Conservation (phyloP, 2,329 filamentous ascomycete genomes). For the Paecilomyces sp. region DNA sequence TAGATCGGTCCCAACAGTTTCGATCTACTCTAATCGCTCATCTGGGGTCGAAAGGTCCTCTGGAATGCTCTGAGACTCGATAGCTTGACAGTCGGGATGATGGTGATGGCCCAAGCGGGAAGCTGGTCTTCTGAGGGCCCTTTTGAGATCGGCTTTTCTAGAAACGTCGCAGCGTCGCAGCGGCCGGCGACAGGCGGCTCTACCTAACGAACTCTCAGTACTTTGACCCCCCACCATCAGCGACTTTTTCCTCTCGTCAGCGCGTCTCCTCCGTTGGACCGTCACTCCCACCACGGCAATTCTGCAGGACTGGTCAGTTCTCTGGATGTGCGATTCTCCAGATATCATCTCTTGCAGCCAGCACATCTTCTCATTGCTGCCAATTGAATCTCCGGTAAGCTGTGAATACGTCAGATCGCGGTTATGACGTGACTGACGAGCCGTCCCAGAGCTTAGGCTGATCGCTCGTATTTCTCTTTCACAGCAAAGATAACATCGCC, state of each 20-base stretch:
- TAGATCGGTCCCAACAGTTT: neutral
- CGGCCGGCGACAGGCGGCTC: neutral
- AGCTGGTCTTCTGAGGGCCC: constrained; percentile 2
- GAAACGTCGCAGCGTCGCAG: constrained; percentile 10
- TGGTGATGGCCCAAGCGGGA: constrained; percentile 15
- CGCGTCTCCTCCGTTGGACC: neutral
- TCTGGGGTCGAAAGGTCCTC: neutral
- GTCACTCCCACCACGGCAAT: neutral
- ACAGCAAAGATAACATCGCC: neutral
- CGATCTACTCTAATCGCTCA: neutral
- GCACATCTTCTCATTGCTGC: neutral
- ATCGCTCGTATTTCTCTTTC: neutral
- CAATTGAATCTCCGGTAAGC: neutral
- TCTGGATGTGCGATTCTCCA: neutral
- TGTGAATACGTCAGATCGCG: neutral
- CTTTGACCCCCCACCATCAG: neutral
- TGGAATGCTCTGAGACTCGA: neutral
- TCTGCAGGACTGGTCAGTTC: neutral
- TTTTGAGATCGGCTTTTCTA: constrained; percentile 7
- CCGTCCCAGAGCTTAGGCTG: neutral
- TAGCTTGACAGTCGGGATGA: neutral
- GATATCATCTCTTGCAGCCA: neutral
- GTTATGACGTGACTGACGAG: neutral
- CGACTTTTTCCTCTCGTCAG: neutral
- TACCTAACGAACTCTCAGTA: neutral